Conservation (phyloP, 495 filamentous ascomycete species). For the Aspergillus sparsus region DNA sequence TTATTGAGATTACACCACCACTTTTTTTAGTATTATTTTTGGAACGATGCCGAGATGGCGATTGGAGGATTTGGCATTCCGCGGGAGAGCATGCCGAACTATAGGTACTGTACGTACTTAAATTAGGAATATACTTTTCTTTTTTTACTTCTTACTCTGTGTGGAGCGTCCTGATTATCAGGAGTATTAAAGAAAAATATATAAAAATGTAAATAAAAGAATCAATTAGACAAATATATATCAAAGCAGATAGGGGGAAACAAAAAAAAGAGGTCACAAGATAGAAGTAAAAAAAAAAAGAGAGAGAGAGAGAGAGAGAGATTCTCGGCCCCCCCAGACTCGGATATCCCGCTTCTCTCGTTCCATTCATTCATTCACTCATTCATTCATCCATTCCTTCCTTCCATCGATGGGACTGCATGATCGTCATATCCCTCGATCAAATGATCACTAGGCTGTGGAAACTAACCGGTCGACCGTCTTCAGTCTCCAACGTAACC, state of each 20-base stretch:
- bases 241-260: too few species aligned
- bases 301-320: neutral
- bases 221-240: too few species aligned
- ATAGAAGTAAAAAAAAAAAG: neutral
- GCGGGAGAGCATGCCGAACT: constrained; percentile 1
- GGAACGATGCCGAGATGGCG: constrained; percentile 25
- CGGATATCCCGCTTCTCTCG: constrained; percentile 28
- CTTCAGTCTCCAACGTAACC: constrained; percentile 22
- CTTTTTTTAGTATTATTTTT: neutral
- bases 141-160: too few species aligned
- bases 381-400: constrained; percentile 29
- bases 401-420: constrained; percentile 14
- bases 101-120: too few species aligned
- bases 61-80: constrained; percentile 25
- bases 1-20: constrained; percentile 27
- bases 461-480: constrained; percentile 22
- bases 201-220: too few species aligned
- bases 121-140: too few species aligned
- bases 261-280: too few species aligned
- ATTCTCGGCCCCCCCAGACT: constrained; percentile 30
- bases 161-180: too few species aligned
- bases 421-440: constrained; percentile 30
- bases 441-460: constrained; percentile 21
- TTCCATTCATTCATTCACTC: neutral
- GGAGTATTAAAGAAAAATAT: too few species aligned